Percentiles rank a stretch among this genome's conserved stretches.
Conservation (phyloP, 1,284 basidiomycete species). For the Leucoagaricus sp. region DNA sequence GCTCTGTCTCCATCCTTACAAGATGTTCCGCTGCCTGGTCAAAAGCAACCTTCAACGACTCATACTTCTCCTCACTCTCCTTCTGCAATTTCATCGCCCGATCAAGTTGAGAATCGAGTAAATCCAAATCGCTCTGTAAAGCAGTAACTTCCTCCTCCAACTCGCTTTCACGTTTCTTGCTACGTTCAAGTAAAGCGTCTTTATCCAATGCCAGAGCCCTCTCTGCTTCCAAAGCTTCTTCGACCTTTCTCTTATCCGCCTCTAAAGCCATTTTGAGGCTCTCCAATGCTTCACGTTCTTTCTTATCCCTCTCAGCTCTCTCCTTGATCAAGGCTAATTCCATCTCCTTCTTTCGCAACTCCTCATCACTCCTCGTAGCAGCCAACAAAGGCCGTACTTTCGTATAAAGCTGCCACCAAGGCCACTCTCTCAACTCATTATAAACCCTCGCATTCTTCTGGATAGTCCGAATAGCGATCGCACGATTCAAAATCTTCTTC, state of each 20-base stretch:
- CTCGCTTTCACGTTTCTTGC: constrained; percentile 83
- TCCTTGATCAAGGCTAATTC: constrained; percentile 86
- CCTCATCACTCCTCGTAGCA: constrained; percentile 92
- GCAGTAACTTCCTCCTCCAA: constrained; percentile 85
- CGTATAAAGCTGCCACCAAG: constrained; percentile 99
- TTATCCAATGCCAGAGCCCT: constrained; percentile 82
- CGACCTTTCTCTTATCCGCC: constrained; percentile 80
- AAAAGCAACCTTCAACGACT: constrained; percentile 70
- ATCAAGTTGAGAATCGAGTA: constrained; percentile 85
- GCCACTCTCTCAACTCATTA: constrained; percentile 89
- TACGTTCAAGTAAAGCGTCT: constrained; percentile 82
- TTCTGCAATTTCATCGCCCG: constrained; percentile 76
- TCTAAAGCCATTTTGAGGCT: constrained; percentile 79
- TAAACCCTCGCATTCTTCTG: constrained; percentile 95
- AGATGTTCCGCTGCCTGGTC: constrained; percentile 85
- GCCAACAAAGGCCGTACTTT: constrained; percentile 93
- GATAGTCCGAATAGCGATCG: constrained; percentile 89
- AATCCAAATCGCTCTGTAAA: constrained; percentile 83
- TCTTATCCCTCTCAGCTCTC: constrained; percentile 81
- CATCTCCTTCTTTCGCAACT: constrained; percentile 85
- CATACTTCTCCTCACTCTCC: constrained; percentile 78
- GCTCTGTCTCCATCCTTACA: constrained; percentile 76
- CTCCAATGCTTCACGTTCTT: constrained; percentile 79
- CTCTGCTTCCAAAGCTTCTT: constrained; percentile 83
- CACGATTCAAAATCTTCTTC: constrained; percentile 94